phyloP scores from a whole-genome alignment of 495 filamentous ascomycete genomes.

The Evansstolkia leycettana region DNA sequence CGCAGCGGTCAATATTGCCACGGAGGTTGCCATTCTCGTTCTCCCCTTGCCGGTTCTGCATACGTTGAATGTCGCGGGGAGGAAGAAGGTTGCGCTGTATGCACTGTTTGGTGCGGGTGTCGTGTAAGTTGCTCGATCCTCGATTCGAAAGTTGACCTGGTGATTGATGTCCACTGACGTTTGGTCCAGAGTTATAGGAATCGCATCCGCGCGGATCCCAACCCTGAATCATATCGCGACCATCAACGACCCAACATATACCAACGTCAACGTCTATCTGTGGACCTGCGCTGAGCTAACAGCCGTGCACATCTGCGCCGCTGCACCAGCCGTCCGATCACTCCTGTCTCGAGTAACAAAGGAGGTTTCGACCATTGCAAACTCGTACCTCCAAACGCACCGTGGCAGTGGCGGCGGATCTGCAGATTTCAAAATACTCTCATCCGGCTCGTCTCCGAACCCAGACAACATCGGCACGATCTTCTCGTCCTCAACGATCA shows the following conservation, averaged over 20 bases:
- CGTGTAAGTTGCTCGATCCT: constrained; percentile 2
- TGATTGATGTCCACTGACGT: no score
- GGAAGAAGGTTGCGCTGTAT: constrained; percentile 3
- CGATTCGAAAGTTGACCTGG: no score
- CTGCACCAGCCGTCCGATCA: constrained; percentile 5
- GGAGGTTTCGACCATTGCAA: neutral
- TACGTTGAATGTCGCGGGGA: constrained; percentile 2
- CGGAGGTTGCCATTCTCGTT: constrained; percentile 5
- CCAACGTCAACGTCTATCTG: constrained; percentile 1
- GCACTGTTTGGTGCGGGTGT: constrained; percentile 5
- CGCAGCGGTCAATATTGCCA: constrained; percentile 6
- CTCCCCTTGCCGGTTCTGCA: constrained; percentile 5
- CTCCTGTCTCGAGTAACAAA: neutral
- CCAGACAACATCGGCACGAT: no score
- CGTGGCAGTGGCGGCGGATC: no score
- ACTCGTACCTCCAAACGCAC: no score
- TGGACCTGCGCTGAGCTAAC: constrained; percentile 7
- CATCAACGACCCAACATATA: constrained; percentile 4
- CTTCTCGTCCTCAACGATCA: no score
- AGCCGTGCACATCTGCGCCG: constrained; percentile 6
- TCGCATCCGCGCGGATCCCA: constrained; percentile 6
- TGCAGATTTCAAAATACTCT: no score
- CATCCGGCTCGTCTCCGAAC: no score
- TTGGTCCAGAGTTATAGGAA: constrained; percentile 7
- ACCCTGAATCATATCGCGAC: constrained; percentile 4